A percentile compares a stretch with the other conserved stretches of the same genome.
These are phyloP conservation scores for Fusarium miscanthi DNA, from an alignment of 2,329 filamentous ascomycete genomes.

Conservation along the genomic window DNA sequence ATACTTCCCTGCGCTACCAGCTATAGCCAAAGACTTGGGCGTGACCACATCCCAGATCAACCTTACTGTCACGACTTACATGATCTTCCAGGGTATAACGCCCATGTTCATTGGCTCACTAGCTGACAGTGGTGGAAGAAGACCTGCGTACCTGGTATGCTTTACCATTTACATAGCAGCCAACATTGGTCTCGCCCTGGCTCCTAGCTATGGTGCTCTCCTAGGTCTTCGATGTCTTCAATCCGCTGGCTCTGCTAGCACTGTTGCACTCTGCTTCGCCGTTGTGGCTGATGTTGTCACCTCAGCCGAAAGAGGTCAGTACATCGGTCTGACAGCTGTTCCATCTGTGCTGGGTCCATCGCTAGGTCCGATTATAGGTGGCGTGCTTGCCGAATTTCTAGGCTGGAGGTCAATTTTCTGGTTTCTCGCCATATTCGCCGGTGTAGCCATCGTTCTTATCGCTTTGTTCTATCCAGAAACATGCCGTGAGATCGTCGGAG, in stretches of 20 bases:
- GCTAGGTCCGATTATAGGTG: constrained; percentile 68
- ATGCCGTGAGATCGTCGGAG: constrained; percentile 60
- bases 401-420: constrained; percentile 73
- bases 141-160: constrained; percentile 64
- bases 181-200: constrained; percentile 64
- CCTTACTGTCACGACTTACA: constrained; percentile 65
- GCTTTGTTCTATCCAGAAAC: constrained; percentile 66
- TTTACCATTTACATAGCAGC: constrained; percentile 65
- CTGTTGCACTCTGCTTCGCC: constrained; percentile 66
- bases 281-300: constrained; percentile 74
- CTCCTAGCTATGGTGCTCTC: constrained; percentile 61
- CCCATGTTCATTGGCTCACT: constrained; percentile 68
- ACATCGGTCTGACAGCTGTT: constrained; percentile 64
- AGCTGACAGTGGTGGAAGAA: constrained; percentile 64
- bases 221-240: constrained; percentile 67
- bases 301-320: constrained; percentile 69
- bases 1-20: constrained; percentile 64
- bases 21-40: constrained; percentile 59
- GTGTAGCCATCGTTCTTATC: constrained; percentile 56
- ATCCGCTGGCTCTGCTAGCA: constrained; percentile 68
- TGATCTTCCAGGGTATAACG: constrained; percentile 70
- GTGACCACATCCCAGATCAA: constrained; percentile 59
- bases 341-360: constrained; percentile 61
- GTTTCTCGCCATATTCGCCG: constrained; percentile 64
- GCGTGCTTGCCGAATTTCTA: constrained; percentile 65